A percentile compares a stretch with the other conserved stretches of the same genome.
Conservation (phyloP, 164 flowering plant species). For the Kingdonia uniflora region DNA sequence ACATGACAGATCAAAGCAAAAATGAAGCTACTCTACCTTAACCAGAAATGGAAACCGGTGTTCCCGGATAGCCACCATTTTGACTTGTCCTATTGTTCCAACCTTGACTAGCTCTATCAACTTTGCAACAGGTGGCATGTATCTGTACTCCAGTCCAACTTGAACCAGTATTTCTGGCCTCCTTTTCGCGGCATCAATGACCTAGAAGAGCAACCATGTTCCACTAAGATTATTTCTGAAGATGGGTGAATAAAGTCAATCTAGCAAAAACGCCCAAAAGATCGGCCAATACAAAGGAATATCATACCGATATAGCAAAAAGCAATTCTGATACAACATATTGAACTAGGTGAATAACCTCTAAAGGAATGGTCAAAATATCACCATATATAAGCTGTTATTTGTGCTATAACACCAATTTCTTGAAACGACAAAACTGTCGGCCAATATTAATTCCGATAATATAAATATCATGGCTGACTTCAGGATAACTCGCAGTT, state of each 20-base stretch:
- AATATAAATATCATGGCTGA: no score
- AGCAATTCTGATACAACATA: no score
- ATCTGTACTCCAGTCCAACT: conserved; percentile 94
- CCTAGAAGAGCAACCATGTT: conserved; percentile 25
- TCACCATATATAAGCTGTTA: neutral
- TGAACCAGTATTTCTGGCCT: conserved; percentile 78
- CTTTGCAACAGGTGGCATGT: conserved; percentile 97
- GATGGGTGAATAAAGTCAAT: no score
- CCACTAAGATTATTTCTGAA: neutral
- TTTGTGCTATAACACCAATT: no score
- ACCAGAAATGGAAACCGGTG: conserved; percentile 94
- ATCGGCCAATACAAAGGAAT: neutral
- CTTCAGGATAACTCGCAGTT: no score
- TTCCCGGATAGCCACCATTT: conserved; percentile 89
- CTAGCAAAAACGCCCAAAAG: no score
- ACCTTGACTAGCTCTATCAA: conserved; percentile 62
- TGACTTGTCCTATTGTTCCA: conserved; percentile 62
- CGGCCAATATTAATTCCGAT: no score
- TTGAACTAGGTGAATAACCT: no score
- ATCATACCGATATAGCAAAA: no score
- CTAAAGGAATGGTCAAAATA: neutral
- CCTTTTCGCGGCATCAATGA: conserved; percentile 62
- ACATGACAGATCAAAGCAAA: neutral
- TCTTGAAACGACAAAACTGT: no score
- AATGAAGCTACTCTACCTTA: conserved; percentile 37